phyloP scores from a whole-genome alignment of 805 yeast species.

The Candida nitratophila region DNA sequence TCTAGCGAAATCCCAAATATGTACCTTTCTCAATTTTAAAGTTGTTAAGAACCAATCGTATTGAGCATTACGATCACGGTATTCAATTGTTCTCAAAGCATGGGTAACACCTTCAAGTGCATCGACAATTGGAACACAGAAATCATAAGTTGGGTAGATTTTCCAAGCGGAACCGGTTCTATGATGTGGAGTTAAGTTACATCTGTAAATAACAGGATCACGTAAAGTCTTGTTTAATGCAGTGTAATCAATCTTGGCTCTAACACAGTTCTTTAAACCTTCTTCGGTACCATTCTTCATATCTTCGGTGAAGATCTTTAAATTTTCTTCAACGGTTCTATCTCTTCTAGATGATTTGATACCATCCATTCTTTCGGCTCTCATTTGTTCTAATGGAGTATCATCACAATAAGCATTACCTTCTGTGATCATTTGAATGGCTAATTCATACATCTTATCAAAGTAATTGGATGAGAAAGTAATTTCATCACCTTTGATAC shows the following conservation, averaged over 20 bases:
- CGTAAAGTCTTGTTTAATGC: constrained; percentile 91
- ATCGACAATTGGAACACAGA: constrained; percentile 97
- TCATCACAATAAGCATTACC: constrained; percentile 98
- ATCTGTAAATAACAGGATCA: constrained; percentile 97
- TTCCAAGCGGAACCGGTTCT: constrained; percentile 93
- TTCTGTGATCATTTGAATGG: constrained; percentile 81
- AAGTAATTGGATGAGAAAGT: constrained; percentile 94
- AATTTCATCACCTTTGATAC: constrained; percentile 84
- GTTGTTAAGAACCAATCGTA: constrained; percentile 93
- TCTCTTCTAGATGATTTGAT: constrained; percentile 88
- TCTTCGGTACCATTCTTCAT: constrained; percentile 93
- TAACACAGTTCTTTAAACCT: constrained; percentile 86
- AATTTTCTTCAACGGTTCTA: constrained; percentile 86
- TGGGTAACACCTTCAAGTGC: constrained; percentile 96
- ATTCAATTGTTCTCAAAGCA: constrained; percentile 95
- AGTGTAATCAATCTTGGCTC: constrained; percentile 93
- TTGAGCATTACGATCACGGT: constrained; percentile 97
- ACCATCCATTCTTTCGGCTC: constrained; percentile 99
- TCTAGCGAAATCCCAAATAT: constrained; percentile 97
- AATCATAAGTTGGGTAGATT: constrained; percentile 96
- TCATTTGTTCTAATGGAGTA: constrained; percentile 89
- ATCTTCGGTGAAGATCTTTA: constrained; percentile 77
- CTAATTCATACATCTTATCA: constrained; percentile 81
- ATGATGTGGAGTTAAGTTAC: constrained; percentile 96
- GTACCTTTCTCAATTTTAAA: constrained; percentile 79